Base-by-base conservation (phyloP, 208 protist genomes). In the Leishmania martiniquensis region DNA sequence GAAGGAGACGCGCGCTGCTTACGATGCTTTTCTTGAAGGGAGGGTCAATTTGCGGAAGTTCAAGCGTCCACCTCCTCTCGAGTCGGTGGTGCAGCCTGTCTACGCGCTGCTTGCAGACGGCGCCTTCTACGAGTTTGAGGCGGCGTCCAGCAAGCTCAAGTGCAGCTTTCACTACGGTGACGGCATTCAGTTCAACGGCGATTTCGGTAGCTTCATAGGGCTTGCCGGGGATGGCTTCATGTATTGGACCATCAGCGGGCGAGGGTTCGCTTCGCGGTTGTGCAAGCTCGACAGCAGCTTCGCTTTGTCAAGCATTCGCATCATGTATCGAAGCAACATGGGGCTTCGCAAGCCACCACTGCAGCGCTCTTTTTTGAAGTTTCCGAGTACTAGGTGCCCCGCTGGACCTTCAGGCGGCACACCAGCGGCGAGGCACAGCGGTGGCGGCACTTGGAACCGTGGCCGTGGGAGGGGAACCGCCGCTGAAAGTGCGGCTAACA, bases 1-100 rank as follows among this genome's bases (percentile, higher is more conserved):
- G 75, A 49, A 63, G n/a, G 67, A 98, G 55, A 98, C 97, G 74
- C 91, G 98, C 37, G 55, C 88, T 37, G 70, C 95, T 25, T 99
- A 99, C 85, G 99, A 99, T 63, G 73, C 72, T 4, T 78, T 88
- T 1, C 32, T 92, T 39, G 76, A 71, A 52, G 75, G 80, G 45
- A 79, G 73, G 47, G 29, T 65, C 0, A 34, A 44, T 15, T 62
- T 93, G 70, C 78, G 78, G 22, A 85, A 86, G 34, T 96, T 96
- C 60, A 87, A 87, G 69, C 84, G 86, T 1, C 94, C 94, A 0
- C 79, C 85, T 2, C 80, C 84, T 2, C 76, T 95, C 34, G 42
- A 75, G 59, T 79, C 75, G 25, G 75, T 93, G 0, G 68, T 85
- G 12, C 69, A 76, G 17, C 86, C 88, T 17, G 87, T 94, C 4